phyloP scores from a whole-genome alignment of 108 stramenopile genomes.

The Conticribra guillardii region DNA sequence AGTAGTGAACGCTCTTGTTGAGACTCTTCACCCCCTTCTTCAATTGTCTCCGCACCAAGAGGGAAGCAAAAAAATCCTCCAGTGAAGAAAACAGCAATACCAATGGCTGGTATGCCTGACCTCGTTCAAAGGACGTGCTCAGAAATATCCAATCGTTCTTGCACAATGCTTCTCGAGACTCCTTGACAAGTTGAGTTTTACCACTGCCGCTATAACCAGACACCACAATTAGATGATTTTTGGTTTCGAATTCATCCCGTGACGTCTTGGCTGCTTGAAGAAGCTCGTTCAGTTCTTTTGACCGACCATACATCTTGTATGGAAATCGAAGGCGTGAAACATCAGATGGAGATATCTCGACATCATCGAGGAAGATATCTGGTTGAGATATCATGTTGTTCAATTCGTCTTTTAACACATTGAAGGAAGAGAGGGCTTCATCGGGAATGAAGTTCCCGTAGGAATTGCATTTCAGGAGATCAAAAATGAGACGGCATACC shows the following conservation, averaged over 20 bases:
- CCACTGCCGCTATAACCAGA: neutral
- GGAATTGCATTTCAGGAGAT: neutral
- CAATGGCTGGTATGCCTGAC: constrained; percentile 1
- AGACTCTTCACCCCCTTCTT: neutral
- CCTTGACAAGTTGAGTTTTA: constrained; percentile 1
- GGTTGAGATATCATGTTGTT: neutral
- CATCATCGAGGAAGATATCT: neutral
- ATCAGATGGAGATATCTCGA: neutral
- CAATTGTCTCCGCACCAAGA: neutral
- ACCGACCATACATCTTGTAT: neutral
- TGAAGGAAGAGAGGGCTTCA: neutral
- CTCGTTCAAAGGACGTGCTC: neutral
- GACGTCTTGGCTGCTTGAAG: neutral
- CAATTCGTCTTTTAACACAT: neutral
- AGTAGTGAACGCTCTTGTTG: neutral
- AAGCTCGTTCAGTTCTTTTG: neutral
- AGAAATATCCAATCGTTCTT: constrained; percentile 8
- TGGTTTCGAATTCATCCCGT: neutral
- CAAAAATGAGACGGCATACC: constrained; percentile 1
- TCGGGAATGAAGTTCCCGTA: neutral
- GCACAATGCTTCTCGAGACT: neutral
- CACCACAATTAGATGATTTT: neutral
- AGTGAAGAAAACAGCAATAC: neutral
- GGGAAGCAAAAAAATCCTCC: neutral
- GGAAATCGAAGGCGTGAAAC: neutral